Conservation (phyloP, 495 filamentous ascomycete species). For the Penicillium paxilli region DNA sequence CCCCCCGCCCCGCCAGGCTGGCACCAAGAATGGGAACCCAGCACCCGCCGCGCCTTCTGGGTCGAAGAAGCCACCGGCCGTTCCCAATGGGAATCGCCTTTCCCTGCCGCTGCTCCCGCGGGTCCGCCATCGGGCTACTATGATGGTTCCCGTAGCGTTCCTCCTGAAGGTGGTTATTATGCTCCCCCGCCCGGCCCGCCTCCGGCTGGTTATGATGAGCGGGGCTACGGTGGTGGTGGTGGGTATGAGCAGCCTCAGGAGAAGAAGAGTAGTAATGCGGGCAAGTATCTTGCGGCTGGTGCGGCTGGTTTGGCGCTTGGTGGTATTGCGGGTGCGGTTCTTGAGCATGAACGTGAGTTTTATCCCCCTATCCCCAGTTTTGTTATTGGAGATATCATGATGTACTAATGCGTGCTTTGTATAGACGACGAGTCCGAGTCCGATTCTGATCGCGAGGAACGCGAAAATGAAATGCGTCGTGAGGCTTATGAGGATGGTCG, state of each 20-base stretch:
- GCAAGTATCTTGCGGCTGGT: constrained; percentile 48
- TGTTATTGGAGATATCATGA: background rate
- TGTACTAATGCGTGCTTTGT: too few species aligned
- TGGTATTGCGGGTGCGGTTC: constrained; percentile 54
- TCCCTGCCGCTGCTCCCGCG: constrained; percentile 1
- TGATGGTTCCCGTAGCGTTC: constrained; percentile 23
- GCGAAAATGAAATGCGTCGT: background rate
- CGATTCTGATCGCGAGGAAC: constrained; percentile 15
- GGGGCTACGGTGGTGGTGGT: constrained; percentile 15
- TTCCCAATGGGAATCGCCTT: constrained; percentile 59
- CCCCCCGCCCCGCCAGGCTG: constrained; percentile 60
- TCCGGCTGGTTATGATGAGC: background rate
- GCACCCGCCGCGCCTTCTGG: constrained; percentile 59
- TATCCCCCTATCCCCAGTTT: constrained; percentile 8
- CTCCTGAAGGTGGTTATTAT: constrained; percentile 27
- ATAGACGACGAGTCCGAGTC: too few species aligned
- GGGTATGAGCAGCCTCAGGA: constrained; percentile 33
- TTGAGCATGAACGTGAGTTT: constrained; percentile 55
- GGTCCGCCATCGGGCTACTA: constrained; percentile 9
- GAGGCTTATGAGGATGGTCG: constrained; percentile 24
- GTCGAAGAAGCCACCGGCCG: constrained; percentile 58
- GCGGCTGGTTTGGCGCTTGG: constrained; percentile 58
- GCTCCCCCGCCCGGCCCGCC: constrained; percentile 22
- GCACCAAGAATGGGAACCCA: constrained; percentile 59
- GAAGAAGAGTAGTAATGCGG: constrained; percentile 37